phyloP scores from a whole-genome alignment of 2,329 filamentous ascomycete species.

The Arthrobotrys musiformis region DNA sequence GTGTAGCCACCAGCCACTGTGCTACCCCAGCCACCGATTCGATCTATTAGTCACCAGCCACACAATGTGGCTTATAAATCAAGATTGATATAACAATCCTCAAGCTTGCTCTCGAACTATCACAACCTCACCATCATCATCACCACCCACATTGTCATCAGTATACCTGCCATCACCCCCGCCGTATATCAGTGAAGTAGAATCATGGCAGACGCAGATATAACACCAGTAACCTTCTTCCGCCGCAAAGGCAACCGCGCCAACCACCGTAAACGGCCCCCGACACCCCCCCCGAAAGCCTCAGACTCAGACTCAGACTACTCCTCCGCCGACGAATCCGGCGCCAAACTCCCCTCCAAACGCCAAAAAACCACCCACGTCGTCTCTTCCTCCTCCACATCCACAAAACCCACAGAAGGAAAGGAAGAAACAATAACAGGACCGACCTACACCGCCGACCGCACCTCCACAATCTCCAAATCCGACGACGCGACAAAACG shows the following conservation, averaged over 20 bases:
- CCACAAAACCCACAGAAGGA: constrained; percentile 65
- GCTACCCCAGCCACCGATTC: background rate
- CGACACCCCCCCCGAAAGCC: constrained; percentile 75
- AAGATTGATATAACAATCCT: constrained; percentile 21
- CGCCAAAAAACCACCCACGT: constrained; percentile 74
- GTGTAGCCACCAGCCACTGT: background rate
- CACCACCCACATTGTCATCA: background rate
- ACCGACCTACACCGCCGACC: constrained; percentile 61
- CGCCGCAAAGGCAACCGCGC: constrained; percentile 79
- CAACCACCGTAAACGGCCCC: constrained; percentile 81
- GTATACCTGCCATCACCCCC: no score
- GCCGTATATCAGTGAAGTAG: no score
- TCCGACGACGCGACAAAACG: constrained; percentile 90
- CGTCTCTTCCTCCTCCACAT: constrained; percentile 68
- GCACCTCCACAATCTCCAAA: constrained; percentile 72
- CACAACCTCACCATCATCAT: background rate
- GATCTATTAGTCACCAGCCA: constrained; percentile 5
- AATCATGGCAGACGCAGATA: constrained; percentile 32
- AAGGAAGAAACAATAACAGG: constrained; percentile 57
- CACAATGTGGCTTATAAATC: constrained; percentile 42
- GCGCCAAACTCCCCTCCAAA: constrained; percentile 72
- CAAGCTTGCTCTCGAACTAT: background rate
- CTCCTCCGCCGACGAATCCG: constrained; percentile 74
- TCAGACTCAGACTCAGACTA: constrained; percentile 69
- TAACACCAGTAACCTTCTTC: constrained; percentile 77